Percentiles rank a stretch among this genome's conserved stretches.
These are phyloP conservation scores for Margaritispora aquatica DNA, from an alignment of 495 filamentous ascomycete species.

Conservation along the genomic window DNA sequence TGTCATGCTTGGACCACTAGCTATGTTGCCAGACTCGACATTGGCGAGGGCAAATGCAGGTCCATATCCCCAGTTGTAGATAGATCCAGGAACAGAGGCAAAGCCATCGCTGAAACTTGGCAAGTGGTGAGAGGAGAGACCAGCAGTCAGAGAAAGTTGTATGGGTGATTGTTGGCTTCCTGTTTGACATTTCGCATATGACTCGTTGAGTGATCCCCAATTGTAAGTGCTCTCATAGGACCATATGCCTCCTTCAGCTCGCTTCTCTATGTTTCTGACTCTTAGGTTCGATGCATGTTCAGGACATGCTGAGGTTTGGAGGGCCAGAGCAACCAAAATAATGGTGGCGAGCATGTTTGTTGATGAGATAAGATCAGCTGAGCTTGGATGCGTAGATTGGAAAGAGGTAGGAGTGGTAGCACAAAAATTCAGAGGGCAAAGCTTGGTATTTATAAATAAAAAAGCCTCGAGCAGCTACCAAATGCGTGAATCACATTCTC, in stretches of 20 bases:
- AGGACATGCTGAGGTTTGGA: conserved; percentile 7
- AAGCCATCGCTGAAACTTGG: conserved; percentile 12
- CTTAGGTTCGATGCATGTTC: conserved; percentile 5
- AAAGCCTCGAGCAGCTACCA: no score
- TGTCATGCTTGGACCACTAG: conserved; percentile 12
- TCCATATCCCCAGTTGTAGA: conserved; percentile 30
- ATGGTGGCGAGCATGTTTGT: not conserved
- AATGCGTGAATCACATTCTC: no score
- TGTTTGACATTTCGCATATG: conserved; percentile 27
- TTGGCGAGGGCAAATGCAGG: conserved; percentile 20
- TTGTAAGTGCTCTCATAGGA: conserved; percentile 17
- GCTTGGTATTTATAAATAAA: not conserved
- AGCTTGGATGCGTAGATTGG: not conserved
- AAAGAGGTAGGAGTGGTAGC: not conserved
- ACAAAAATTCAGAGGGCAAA: not conserved
- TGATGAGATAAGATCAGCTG: not conserved
- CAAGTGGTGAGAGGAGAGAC: conserved; percentile 22
- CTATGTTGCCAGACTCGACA: conserved; percentile 5
- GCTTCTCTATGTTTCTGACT: not conserved
- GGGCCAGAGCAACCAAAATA: not conserved
- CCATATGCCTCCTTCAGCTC: conserved; percentile 7
- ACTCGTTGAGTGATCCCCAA: conserved; percentile 19
- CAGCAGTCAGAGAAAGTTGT: conserved; percentile 19
- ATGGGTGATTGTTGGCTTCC: conserved; percentile 28
- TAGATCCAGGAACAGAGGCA: conserved; percentile 13